A percentile compares a stretch with the other conserved stretches of the same genome.
Conservation (phyloP, 2,329 filamentous ascomycete genomes). For the Plectosphaerella plurivora region DNA sequence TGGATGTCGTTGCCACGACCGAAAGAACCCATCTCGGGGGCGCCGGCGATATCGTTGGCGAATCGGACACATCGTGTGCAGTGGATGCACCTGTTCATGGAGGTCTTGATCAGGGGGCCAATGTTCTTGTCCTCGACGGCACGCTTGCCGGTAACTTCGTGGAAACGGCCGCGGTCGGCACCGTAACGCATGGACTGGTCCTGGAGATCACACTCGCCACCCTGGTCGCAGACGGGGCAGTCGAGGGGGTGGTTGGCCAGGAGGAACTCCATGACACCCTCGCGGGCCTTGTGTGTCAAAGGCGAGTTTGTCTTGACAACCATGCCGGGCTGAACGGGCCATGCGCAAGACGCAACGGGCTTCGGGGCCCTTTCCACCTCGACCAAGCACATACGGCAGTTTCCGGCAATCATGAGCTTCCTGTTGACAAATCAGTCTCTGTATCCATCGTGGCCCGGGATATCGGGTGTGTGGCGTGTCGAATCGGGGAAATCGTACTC, state of each 20-base stretch:
- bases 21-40: slow-evolving; percentile 88
- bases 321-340: slow-evolving; percentile 98
- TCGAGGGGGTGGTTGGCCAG: slow-evolving; percentile 94
- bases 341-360: slow-evolving; percentile 96
- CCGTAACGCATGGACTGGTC: slow-evolving; percentile 99
- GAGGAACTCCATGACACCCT: slow-evolving; percentile 98
- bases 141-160: slow-evolving; percentile 93
- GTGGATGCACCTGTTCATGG: slow-evolving; percentile 99
- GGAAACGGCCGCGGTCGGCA: slow-evolving; percentile 91
- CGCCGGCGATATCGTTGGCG: slow-evolving; percentile 94
- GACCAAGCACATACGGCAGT: slow-evolving; percentile 99
- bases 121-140: slow-evolving; percentile 99
- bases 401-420: slow-evolving; percentile 98
- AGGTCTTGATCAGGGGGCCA: slow-evolving; percentile 95
- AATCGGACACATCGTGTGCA: slow-evolving; percentile 98
- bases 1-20: slow-evolving; percentile 96
- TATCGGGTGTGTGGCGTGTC: slow-evolving; percentile 12
- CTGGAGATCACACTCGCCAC: slow-evolving; percentile 97
- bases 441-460: slow-evolving; percentile 9
- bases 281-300: slow-evolving; percentile 92
- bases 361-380: slow-evolving; percentile 96
- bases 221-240: slow-evolving; percentile 97
- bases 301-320: slow-evolving; percentile 98
- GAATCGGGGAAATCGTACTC: slow-evolving; percentile 58
- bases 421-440: slow-evolving; percentile 42